A percentile compares a stretch with the other conserved stretches of the same genome.
Conservation (phyloP, 2,329 filamentous ascomycete genomes). For the Cercospora brassicicola region DNA sequence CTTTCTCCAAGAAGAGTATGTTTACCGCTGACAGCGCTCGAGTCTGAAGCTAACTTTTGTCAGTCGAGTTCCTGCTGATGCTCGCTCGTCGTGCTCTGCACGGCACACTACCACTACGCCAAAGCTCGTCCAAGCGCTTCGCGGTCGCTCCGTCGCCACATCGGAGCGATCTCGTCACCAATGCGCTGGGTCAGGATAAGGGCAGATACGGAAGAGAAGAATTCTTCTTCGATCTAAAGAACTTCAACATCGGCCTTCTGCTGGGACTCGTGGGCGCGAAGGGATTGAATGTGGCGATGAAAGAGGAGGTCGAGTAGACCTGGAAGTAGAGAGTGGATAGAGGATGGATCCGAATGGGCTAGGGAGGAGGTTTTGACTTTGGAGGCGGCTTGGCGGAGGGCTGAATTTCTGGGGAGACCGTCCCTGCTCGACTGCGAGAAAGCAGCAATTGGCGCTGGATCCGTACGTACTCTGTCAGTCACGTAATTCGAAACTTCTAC, state of each 20-base stretch:
- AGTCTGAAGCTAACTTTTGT: neutral
- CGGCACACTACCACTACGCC: too few species aligned
- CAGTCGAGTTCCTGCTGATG: too few species aligned
- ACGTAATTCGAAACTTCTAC: too few species aligned
- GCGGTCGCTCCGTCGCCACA: neutral
- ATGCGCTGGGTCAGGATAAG: too few species aligned
- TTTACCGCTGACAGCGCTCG: neutral
- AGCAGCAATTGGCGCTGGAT: too few species aligned
- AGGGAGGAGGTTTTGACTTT: neutral
- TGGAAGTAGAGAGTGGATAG: neutral
- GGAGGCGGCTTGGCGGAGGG: too few species aligned
- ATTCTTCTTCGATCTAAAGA: neutral
- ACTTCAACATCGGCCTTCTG: neutral
- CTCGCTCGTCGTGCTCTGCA: too few species aligned
- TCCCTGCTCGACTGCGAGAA: too few species aligned
- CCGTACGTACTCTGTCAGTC: too few species aligned
- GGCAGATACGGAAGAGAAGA: too few species aligned
- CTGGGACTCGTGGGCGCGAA: neutral
- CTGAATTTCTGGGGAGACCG: too few species aligned
- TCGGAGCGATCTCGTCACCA: neutral
- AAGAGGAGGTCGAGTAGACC: constrained; percentile 1
- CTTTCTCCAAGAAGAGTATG: neutral
- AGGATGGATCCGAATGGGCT: neutral
- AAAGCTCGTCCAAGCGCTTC: too few species aligned
- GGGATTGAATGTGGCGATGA: neutral